Base-by-base conservation (phyloP, 1,284 basidiomycete species). In the Leccinum fallax region DNA sequence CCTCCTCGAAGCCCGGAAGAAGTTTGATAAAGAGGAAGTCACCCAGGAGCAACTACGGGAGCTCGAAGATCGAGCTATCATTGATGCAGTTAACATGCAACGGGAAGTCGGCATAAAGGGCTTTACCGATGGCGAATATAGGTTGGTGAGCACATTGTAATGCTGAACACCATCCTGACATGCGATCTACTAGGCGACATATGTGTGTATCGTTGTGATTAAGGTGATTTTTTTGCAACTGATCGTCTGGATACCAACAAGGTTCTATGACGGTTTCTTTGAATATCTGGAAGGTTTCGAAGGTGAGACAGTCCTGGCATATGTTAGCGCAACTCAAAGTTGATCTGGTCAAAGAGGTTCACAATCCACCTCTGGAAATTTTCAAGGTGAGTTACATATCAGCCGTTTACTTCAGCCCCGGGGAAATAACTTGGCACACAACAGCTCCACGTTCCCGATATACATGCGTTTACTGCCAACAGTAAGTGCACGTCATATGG, bases 41-140 rank as follows among this genome's bases (percentile, higher is more conserved):
- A 71, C 76, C n/a, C 65, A 66, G 24, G 75, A 79, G 6, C 79
- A 83, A 43, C 77, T 89, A 15, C 76, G 75, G 34, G 74, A 74
- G 57, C 65, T 80, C 30, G 85, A 88, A 73, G 83, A 88, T 65
- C 78, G 78, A 40, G 83, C 85, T 34, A 83, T 89, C 66, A 73
- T 73, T 55, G 74, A 80, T 34, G 80, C 85, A 59, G 77, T 89
- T 38, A 68, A 79, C 58, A 72, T 86, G 58, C 85, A 88, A 66
- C 77, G 78, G 54, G 74, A 80, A n/a, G 69, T 81, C 24, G 84
- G 85, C 26, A 77, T 89, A 16, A 80, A 78, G 65, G 78, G 78
- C 26, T 79, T 89, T 63, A 87, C 85, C 7, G 88, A 90, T 69
- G 87, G 88, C 36, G 87, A 89, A 74, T 71, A 71, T 48, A 71